Conservation (phyloP, 345 rosid genomes). For the Hibiscus tridactylites region DNA sequence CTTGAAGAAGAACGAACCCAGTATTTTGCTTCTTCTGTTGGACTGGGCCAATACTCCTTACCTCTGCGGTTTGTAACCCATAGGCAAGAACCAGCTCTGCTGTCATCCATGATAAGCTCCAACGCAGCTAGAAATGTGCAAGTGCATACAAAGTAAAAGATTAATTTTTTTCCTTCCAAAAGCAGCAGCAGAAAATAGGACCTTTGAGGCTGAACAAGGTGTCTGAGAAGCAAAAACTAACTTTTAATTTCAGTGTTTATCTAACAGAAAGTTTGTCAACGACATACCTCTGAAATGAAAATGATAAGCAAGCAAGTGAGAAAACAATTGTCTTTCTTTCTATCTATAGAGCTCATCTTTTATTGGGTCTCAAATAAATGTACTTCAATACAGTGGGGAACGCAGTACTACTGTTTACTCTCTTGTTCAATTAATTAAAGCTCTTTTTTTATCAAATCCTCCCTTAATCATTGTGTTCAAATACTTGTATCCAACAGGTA, state of each 20-base stretch:
- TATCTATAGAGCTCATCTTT: background rate
- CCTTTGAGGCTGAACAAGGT: background rate
- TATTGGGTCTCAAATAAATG: background rate
- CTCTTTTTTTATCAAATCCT: background rate
- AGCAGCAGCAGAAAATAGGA: background rate
- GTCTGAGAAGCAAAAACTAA: background rate
- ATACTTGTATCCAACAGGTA: background rate
- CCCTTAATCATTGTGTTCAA: background rate
- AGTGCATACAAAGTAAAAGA: slow-evolving; percentile 5
- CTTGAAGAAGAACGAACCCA: slow-evolving; percentile 29
- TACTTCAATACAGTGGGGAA: background rate
- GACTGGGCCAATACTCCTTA: slow-evolving; percentile 88
- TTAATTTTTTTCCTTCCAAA: background rate
- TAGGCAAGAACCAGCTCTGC: slow-evolving; percentile 79
- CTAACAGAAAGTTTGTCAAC: background rate
- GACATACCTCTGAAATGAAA: background rate
- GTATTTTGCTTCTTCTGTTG: slow-evolving; percentile 65
- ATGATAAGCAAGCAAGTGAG: background rate
- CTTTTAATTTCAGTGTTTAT: background rate
- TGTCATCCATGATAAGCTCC: slow-evolving; percentile 78
- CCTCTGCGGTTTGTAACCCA: slow-evolving; percentile 91
- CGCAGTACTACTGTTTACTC: background rate
- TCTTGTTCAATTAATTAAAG: background rate
- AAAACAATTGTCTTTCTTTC: background rate
- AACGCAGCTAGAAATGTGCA: slow-evolving; percentile 52